phyloP scores from a whole-genome alignment of 2,329 filamentous ascomycete species.

The Exophiala bonariae region DNA sequence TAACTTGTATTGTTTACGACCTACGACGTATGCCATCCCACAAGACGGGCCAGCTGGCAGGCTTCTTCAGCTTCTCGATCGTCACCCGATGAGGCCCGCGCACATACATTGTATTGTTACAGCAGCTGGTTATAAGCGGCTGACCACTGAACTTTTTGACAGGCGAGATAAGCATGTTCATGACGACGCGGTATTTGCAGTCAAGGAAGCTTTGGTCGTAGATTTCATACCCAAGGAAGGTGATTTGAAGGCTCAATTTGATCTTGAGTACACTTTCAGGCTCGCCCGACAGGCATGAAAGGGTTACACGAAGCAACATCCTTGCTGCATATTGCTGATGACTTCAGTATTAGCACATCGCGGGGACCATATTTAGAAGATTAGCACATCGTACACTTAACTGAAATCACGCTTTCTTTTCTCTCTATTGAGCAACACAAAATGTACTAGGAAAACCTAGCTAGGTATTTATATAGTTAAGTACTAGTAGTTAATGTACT shows the following conservation, averaged over 20 bases:
- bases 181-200: conserved; percentile 60
- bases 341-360: too few relatives aligned
- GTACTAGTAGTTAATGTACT: too few relatives aligned
- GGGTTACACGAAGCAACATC: too few relatives aligned
- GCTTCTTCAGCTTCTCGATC: conserved; percentile 57
- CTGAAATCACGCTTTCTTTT: too few relatives aligned
- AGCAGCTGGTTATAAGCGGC: conserved; percentile 60
- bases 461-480: too few relatives aligned
- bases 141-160: conserved; percentile 78
- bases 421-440: too few relatives aligned
- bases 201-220: conserved; percentile 58
- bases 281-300: too few relatives aligned
- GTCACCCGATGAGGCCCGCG: conserved; percentile 62
- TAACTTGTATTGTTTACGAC: conserved; percentile 60
- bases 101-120: conserved; percentile 63
- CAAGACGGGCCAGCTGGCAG: conserved; percentile 59
- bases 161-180: conserved; percentile 61
- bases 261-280: background rate
- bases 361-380: too few relatives aligned
- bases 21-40: conserved; percentile 58
- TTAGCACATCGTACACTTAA: too few relatives aligned
- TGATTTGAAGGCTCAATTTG: background rate
- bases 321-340: too few relatives aligned
- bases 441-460: too few relatives aligned
- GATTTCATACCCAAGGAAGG: conserved; percentile 50